Evolutionary conservation across 2,329 filamentous ascomycete genomes (phyloP), one percentile per base, ranked within the genome.

Genomic region (Exophiala spinifera): DNA sequence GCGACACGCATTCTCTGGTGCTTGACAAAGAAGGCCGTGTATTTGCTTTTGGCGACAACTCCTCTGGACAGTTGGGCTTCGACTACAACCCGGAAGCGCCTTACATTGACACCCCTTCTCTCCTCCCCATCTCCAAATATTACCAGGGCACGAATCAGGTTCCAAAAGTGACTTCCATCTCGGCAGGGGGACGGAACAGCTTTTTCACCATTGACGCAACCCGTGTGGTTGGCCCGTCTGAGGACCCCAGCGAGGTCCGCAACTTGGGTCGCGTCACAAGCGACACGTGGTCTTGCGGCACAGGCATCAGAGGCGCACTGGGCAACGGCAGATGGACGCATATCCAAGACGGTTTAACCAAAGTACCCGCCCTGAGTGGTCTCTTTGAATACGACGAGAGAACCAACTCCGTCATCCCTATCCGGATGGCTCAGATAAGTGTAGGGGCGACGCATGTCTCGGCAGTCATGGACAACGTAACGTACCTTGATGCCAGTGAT

Each of bases 301-400:
- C 88, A 59, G 94, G 94, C 4, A 89, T 96, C 43, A 85, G 82
- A 61, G 94, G 94, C 42, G 83, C 81, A 40, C 80, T 97, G 0
- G 94, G 91, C 48, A 95, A 85, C 45, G 91, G 90, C 47, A 85
- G 83, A 63, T 97, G 91, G 91, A 90, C 89, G 21, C 94, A 97
- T 70, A 78, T 92, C 0, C 91, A 95, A 62, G 75, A 81, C 31
- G 81, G 79, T 0, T 91, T 90, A 0, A 82, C 81, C 53, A 95
- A 94, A 70, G 82, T 97, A 62, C 94, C 92, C 65, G 75, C 84
- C 0, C 80, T 99, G 3, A 95, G 89, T 15, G 87, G 87, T 0
- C 79, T 97, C 1, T 89, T 83, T 65, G 94, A 97, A 71, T 99
- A 87, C 71, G 87, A 95, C 71, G 94, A 99, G 67, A 74, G 72